phyloP scores from a whole-genome alignment of 495 filamentous ascomycete species.

The Annulohypoxylon bovei region DNA sequence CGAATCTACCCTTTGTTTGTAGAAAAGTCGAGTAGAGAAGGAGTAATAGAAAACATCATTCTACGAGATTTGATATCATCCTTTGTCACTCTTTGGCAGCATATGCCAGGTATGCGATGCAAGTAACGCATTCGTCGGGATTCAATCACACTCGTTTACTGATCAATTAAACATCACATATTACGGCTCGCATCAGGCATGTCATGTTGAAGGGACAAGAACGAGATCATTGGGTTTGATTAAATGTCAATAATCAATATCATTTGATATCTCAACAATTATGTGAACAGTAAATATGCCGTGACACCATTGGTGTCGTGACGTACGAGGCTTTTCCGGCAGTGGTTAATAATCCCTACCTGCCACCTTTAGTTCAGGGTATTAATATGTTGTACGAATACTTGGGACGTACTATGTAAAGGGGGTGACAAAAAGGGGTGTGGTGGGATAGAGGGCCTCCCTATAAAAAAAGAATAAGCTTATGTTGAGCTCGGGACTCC shows the following conservation, averaged over 20 bases:
- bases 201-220: no score
- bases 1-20: background rate
- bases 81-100: background rate
- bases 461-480: conserved; percentile 18
- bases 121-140: background rate
- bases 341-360: background rate
- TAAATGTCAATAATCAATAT: background rate
- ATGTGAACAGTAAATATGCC: background rate
- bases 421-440: background rate
- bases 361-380: no score
- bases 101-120: background rate
- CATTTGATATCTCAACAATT: background rate
- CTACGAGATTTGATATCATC: background rate
- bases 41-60: background rate
- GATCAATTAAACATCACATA: background rate
- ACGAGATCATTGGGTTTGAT: background rate
- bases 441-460: background rate
- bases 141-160: conserved; percentile 4
- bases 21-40: background rate
- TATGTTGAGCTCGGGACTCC: conserved; percentile 31
- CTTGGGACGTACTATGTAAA: background rate
- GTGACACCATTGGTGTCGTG: background rate
- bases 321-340: conserved; percentile 19
- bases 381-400: no score
- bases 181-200: conserved; percentile 1